A percentile compares a stretch with the other conserved stretches of the same genome.
Conservation (phyloP, 2,329 filamentous ascomycete genomes). For the Aspergillus latus region DNA sequence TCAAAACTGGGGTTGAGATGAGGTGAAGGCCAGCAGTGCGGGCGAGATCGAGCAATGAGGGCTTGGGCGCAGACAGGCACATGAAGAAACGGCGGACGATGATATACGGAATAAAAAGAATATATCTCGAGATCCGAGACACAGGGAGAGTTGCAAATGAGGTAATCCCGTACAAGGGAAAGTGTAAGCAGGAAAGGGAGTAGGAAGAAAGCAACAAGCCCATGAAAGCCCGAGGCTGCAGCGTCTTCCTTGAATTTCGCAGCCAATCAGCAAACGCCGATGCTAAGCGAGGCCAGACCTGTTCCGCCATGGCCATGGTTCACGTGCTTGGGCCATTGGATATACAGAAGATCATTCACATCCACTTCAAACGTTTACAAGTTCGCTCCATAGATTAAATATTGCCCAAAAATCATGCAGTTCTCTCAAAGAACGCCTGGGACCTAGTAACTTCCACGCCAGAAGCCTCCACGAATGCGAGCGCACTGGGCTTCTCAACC, state of each 20-base stretch:
- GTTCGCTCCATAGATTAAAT: neutral
- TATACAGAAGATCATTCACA: neutral
- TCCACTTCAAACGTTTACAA: neutral
- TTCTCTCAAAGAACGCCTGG: constrained; percentile 43
- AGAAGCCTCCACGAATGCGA: constrained; percentile 50
- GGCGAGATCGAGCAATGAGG: constrained; percentile 29
- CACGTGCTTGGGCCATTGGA: constrained; percentile 25
- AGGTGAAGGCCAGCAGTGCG: constrained; percentile 28
- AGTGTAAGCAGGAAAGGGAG: constrained; percentile 8
- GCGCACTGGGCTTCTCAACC: constrained; percentile 52
- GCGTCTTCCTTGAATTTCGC: constrained; percentile 1
- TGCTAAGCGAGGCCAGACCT: constrained; percentile 21
- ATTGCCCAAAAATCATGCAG: neutral
- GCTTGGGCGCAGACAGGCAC: constrained; percentile 35
- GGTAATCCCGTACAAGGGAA: constrained; percentile 11
- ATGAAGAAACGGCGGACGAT: constrained; percentile 32
- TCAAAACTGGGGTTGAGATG: constrained; percentile 17
- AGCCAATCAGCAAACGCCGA: constrained; percentile 21
- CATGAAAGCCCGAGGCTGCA: neutral
- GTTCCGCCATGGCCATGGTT: constrained; percentile 6
- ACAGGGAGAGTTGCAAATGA: neutral
- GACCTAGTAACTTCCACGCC: constrained; percentile 52
- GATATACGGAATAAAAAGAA: neutral
- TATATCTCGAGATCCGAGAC: constrained; percentile 9
- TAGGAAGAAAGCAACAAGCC: constrained; percentile 9